Percentiles rank a stretch among this genome's conserved stretches.
phyloP scores from a whole-genome alignment of 208 protist species.

The Leishmania lainsoni region DNA sequence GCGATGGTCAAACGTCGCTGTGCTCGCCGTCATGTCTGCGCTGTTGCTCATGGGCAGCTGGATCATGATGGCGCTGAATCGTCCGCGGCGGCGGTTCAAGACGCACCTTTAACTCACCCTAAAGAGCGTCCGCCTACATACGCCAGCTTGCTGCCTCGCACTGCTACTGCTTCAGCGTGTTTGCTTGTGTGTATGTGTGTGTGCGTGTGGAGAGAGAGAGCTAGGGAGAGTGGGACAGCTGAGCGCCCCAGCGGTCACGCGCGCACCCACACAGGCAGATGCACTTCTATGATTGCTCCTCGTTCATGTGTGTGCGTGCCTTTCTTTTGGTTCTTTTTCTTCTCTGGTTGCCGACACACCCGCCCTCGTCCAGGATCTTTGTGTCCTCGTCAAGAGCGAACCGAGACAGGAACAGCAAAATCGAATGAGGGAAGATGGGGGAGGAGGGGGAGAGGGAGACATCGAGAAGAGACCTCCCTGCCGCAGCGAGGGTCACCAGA shows the following conservation, averaged over 20 bases:
- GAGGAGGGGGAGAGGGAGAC: background rate
- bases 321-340: background rate
- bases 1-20: constrained; percentile 52
- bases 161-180: background rate
- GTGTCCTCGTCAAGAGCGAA: background rate
- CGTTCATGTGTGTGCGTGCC: background rate
- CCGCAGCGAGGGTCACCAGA: background rate
- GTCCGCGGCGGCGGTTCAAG: constrained; percentile 22
- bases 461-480: too few species aligned
- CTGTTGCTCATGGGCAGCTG: constrained; percentile 44
- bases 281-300: background rate
- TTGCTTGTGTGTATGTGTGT: background rate
- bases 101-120: background rate
- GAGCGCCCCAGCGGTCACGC: too few species aligned
- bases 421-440: constrained; percentile 1
- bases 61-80: constrained; percentile 46
- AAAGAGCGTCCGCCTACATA: background rate
- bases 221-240: too few species aligned
- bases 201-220: too few species aligned
- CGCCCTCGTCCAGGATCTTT: background rate
- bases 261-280: too few species aligned
- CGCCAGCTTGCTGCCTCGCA: background rate
- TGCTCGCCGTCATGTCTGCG: constrained; percentile 37
- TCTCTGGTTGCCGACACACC: background rate
- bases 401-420: constrained; percentile 12